Percentiles rank a stretch among this genome's conserved stretches.
Conservation (phyloP, 345 rosid species). For the Linum lewisii region DNA sequence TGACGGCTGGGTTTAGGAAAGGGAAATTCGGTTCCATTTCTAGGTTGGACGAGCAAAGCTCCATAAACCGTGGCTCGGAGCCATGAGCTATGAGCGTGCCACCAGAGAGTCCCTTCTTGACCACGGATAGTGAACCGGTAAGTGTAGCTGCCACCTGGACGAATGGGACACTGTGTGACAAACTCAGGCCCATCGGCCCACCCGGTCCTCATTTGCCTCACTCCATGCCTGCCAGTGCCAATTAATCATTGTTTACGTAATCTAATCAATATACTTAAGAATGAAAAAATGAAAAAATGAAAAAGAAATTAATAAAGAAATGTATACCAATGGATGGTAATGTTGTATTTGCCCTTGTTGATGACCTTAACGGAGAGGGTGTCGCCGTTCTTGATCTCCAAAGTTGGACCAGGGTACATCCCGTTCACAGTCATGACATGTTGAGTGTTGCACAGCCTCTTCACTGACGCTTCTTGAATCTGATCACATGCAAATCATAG, state of each 20-base stretch:
- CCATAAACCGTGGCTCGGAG: conserved; percentile 31
- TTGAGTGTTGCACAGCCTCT: conserved; percentile 7
- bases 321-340: conserved; percentile 28
- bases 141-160: conserved; percentile 14
- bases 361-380: conserved; percentile 21
- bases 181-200: conserved; percentile 27
- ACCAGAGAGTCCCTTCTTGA: conserved; percentile 34
- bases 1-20: conserved; percentile 17
- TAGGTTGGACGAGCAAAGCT: conserved; percentile 23
- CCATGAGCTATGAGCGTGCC: conserved; percentile 40
- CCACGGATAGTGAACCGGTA: conserved; percentile 16
- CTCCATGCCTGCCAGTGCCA: conserved; percentile 23
- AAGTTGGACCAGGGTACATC: conserved; percentile 21
- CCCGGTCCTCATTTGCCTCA: conserved; percentile 19
- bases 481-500: not conserved
- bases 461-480: conserved; percentile 5
- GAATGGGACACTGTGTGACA: conserved; percentile 18
- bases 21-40: conserved; percentile 11
- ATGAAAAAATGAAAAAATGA: not conserved
- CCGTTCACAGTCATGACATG: conserved; percentile 1
- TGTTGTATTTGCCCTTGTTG: conserved; percentile 23
- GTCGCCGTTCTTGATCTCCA: conserved; percentile 26
- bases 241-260: too few relatives aligned
- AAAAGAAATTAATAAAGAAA: not conserved
- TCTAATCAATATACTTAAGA: not conserved